These are phyloP conservation scores for Phtheirospermum japonicum DNA, from an alignment of 257 asterid genomes.

Conservation along the genomic window DNA sequence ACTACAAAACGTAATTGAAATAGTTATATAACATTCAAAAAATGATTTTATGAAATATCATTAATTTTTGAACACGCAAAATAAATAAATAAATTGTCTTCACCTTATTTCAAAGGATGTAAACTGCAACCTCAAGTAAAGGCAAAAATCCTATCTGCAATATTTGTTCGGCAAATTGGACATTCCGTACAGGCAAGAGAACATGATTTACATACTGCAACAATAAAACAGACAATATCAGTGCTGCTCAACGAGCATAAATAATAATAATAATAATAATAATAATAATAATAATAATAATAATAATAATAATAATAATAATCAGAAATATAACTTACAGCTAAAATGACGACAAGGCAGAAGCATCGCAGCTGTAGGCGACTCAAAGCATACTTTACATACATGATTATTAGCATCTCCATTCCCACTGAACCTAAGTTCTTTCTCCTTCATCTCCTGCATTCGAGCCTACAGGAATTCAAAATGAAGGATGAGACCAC, in stretches of 20 bases:
- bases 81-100: background rate
- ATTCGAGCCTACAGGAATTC: slow-evolving; percentile 63
- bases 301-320: slow-evolving; percentile 4
- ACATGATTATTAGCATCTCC: slow-evolving; percentile 78
- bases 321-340: slow-evolving; percentile 50
- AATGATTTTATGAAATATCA: background rate
- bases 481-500: slow-evolving; percentile 17
- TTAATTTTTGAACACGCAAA: background rate
- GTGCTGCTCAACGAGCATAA: slow-evolving; percentile 3
- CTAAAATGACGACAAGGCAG: slow-evolving; percentile 99
- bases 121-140: slow-evolving; percentile 45
- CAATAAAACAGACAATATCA: slow-evolving; percentile 24
- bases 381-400: slow-evolving; percentile 95
- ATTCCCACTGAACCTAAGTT: slow-evolving; percentile 59
- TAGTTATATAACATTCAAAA: too few species aligned
- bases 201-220: slow-evolving; percentile 94
- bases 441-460: slow-evolving; percentile 96
- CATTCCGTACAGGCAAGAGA: slow-evolving; percentile 94
- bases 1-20: background rate
- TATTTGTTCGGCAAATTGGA: slow-evolving; percentile 75
- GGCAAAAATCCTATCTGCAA: slow-evolving; percentile 79
- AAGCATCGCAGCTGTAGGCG: slow-evolving; percentile 87
- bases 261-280: slow-evolving; percentile 4
- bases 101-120: slow-evolving; percentile 35
- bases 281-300: background rate